Base-by-base conservation (phyloP, 768 basidiomycete genomes). In the Suillus clintonianus region DNA sequence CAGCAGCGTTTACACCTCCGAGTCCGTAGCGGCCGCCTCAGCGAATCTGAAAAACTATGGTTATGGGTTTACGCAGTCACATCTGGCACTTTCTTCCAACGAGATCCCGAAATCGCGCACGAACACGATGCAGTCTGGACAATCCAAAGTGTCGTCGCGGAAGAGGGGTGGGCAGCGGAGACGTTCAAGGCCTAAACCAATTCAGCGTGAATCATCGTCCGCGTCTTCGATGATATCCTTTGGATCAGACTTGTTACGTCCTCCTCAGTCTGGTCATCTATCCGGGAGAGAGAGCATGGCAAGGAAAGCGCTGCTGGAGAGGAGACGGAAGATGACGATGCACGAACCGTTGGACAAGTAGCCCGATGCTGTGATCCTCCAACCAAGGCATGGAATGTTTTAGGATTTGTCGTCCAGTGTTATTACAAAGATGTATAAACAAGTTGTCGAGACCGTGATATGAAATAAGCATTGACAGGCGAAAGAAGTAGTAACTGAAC, bases 191-290 rank as follows among this genome's bases (percentile, higher is more conserved):
- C 73, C 73, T 4, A 62, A 50, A 54, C 65, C 54, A 8, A 67
- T 65, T 13, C 36, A 60, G 14, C 74, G 73, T 10, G 68, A 62
- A 19, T 63, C 69, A 9, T 76, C 74, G 3, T 73, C 65, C 2
- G 68, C 75, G 5, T 74, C 73, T 9, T 74, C 73, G 0, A 60
- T 72, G 36, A 65, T 68, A 53, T 73, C 74, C 22, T 24, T 67
- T 5, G 73, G 45, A 68, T 72, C 32, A 62, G 61, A 47, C 27
- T 51, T 62, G 4, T 39, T n/a, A 9, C 61, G 34, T 6, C 39
- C 58, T n/a, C n/a, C 41, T 27, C 56, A 57, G 24, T 15, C 39
- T 19, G 22, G 24, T 37, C 27, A 60, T 24, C 59, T 71, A 11
- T 74, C 73, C 22, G 50, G 47, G 19, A 68, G 62, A 36, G 73